These are phyloP conservation scores for Starmera quercuum DNA, from an alignment of 805 yeast species.

Conservation along the genomic window DNA sequence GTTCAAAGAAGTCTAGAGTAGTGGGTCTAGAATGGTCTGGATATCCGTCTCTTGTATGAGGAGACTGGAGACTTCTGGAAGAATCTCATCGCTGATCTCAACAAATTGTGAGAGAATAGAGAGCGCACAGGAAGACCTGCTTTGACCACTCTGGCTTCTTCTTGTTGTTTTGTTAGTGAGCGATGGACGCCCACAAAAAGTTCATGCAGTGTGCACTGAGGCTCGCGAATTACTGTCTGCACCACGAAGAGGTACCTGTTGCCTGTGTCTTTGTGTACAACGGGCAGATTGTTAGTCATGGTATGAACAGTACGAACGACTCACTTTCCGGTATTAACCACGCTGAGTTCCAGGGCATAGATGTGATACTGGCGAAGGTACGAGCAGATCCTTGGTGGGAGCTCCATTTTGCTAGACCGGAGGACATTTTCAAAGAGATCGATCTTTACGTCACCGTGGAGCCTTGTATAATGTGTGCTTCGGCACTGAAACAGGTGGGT, in stretches of 20 bases:
- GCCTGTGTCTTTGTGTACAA: constrained; percentile 65
- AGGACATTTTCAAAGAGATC: constrained; percentile 41
- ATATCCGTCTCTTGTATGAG: too few relatives aligned
- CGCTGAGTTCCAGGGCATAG: constrained; percentile 85
- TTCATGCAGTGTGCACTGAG: constrained; percentile 46
- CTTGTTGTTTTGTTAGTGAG: too few relatives aligned
- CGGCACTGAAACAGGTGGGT: constrained; percentile 76
- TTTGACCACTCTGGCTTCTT: too few relatives aligned
- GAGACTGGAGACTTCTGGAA: too few relatives aligned
- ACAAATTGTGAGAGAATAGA: too few relatives aligned
- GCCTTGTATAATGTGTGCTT: constrained; percentile 98
- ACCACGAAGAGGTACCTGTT: constrained; percentile 73
- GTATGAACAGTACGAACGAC: constrained; percentile 81
- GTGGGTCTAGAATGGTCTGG: too few relatives aligned
- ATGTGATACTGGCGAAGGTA: constrained; percentile 33
- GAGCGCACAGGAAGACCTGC: too few relatives aligned
- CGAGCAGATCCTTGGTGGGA: constrained; percentile 13
- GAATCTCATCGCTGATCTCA: too few relatives aligned
- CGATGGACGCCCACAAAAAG: constrained; percentile 12
- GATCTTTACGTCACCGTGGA: constrained; percentile 91
- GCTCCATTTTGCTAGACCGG: constrained; percentile 12
- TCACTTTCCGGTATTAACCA: constrained; percentile 84
- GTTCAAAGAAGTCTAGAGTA: too few relatives aligned
- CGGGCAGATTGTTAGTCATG: constrained; percentile 54
- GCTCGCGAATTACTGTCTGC: constrained; percentile 58